These are phyloP conservation scores for Podosphaera fusca DNA, from an alignment of 2,329 filamentous ascomycete genomes.

Conservation along the genomic window DNA sequence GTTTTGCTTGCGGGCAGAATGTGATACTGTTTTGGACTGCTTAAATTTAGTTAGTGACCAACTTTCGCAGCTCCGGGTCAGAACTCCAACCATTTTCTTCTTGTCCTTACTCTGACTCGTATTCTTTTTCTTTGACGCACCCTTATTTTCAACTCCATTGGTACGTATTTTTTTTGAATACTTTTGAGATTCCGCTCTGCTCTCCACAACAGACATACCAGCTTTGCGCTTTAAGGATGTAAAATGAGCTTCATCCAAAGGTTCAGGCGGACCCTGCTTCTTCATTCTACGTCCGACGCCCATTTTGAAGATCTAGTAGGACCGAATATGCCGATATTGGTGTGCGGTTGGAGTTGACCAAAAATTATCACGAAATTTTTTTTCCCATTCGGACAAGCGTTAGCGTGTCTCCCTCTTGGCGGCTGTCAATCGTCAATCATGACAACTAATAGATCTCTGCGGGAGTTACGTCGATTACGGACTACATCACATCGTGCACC, in stretches of 20 bases:
- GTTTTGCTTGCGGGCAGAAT: constrained; percentile 20
- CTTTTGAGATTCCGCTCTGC: constrained; percentile 23
- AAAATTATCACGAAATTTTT: constrained; percentile 2
- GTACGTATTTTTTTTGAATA: constrained; percentile 39
- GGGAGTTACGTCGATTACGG: too few relatives aligned
- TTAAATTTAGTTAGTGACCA: constrained; percentile 17
- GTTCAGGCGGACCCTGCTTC: constrained; percentile 73
- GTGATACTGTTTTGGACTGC: constrained; percentile 20
- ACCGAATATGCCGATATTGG: too few relatives aligned
- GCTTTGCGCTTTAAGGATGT: constrained; percentile 71
- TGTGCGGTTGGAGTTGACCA: not conserved
- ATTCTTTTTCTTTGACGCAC: constrained; percentile 8
- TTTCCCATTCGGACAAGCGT: not conserved
- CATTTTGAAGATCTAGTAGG: constrained; percentile 26
- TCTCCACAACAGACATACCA: constrained; percentile 37
- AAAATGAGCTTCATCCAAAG: constrained; percentile 59
- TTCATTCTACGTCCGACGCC: constrained; percentile 81
- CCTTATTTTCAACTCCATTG: constrained; percentile 19
- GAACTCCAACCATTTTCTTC: constrained; percentile 1
- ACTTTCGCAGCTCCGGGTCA: constrained; percentile 7
- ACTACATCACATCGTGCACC: constrained; percentile 9
- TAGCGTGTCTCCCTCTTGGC: not conserved
- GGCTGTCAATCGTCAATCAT: not conserved
- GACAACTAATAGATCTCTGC: not conserved
- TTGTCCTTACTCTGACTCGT: constrained; percentile 21